Evolutionary conservation across 169 alveolate species (phyloP).

Genomic region (Plasmodium vivax): DNA sequence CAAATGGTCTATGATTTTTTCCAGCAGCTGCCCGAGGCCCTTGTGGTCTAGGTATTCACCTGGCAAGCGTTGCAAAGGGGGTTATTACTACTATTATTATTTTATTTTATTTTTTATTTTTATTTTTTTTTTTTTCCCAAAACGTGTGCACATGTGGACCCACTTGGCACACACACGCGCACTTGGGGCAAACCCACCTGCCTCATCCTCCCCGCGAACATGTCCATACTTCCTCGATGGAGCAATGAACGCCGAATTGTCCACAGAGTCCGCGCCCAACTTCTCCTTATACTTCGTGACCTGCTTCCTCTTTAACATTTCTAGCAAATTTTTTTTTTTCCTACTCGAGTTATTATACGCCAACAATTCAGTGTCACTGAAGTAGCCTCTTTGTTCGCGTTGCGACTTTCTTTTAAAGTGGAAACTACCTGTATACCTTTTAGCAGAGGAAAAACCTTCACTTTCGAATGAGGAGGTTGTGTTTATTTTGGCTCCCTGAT

Average conservation of each 20-base stretch:
- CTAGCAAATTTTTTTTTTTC: slow-evolving; percentile 24
- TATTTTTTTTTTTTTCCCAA: neutral
- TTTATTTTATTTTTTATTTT: neutral
- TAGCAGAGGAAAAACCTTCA: slow-evolving; percentile 15
- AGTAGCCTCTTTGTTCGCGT: neutral
- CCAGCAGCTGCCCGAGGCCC: slow-evolving; percentile 17
- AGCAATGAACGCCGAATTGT: slow-evolving; percentile 1
- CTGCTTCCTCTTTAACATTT: slow-evolving; percentile 9
- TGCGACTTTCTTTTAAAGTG: slow-evolving; percentile 7
- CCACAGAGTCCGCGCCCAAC: neutral
- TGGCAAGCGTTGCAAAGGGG: neutral
- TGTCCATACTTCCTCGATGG: neutral
- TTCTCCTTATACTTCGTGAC: neutral
- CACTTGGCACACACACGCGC: neutral
- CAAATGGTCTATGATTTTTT: slow-evolving; percentile 49
- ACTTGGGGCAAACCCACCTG: slow-evolving; percentile 1
- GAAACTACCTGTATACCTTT: slow-evolving; percentile 25
- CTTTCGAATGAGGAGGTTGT: neutral
- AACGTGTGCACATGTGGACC: neutral
- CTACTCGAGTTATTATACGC: slow-evolving; percentile 12
- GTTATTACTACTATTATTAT: no score
- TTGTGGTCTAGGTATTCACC: slow-evolving; percentile 24
- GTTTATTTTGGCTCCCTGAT: neutral
- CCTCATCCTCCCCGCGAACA: neutral
- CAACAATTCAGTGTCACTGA: slow-evolving; percentile 56